Base-by-base conservation (phyloP, 768 basidiomycete genomes). In the Amanita exitialis region DNA sequence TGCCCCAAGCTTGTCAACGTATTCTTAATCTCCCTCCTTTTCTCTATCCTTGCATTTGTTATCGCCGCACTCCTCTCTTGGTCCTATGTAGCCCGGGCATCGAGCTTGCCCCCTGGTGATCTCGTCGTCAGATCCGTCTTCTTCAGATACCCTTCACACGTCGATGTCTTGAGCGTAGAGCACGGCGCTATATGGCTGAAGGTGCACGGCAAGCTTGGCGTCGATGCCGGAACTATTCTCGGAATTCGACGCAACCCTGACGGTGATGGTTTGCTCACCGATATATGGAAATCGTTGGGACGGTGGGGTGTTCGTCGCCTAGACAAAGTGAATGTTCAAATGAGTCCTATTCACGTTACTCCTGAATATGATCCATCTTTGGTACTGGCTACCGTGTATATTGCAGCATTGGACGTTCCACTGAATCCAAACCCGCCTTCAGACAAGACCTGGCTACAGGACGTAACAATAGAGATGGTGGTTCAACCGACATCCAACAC, bases 141-240 rank as follows among this genome's bases (percentile, higher is more conserved):
- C 8, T 65, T 85, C 41, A 63, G 70, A 38, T 83, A 83, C 1
- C 86, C 86, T 0, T 76, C 81, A 57, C 66, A 70, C 21, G 64
- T 89, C 38, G 71, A 83, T 52, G 72, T 89, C 2, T 64, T 84
- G 47, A 83, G 82, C 53, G 69, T 79, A 13, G 58, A 60, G 16
- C 70, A 75, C 5, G 82, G 77, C 7, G 79, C 71, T 3, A 59
- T 88, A 25, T 82, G 80, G 79, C 53, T 89, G 30, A 68, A 67
- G 36, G 67, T 88, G 4, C 66, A 75, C 15, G 82, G 73, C 3
- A 68, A 73, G 44, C 59, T 85, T 13, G 87, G 87, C 0, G 54
- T 90, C n/a, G 79, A 89, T 60, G 85, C 81, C 6, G 84, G 82
- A 1, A 61, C 70, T 7, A 66, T 79, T 16, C 66, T 85, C 12